These are phyloP conservation scores for Pseudomassariella vexata DNA, from an alignment of 2,329 filamentous ascomycete genomes.

Conservation along the genomic window DNA sequence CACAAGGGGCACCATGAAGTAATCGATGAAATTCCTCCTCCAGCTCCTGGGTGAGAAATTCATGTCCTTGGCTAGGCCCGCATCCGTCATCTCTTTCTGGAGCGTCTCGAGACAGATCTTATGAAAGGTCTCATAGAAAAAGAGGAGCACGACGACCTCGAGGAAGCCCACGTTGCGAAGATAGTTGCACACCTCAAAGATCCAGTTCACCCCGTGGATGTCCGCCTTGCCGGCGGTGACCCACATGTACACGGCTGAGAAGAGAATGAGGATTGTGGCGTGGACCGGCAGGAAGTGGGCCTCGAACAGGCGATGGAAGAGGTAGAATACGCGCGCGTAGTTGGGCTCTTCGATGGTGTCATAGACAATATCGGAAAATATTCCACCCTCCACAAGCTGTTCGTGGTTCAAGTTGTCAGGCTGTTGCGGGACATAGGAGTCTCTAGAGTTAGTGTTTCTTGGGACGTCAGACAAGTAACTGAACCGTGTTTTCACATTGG, in stretches of 20 bases:
- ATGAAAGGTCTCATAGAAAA: conserved; percentile 65
- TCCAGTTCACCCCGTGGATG: conserved; percentile 48
- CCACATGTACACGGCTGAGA: conserved; percentile 54
- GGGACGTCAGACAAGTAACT: too few relatives aligned
- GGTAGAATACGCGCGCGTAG: conserved; percentile 50
- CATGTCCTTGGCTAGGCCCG: conserved; percentile 59
- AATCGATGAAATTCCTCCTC: conserved; percentile 54
- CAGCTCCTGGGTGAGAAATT: conserved; percentile 54
- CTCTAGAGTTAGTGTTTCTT: too few relatives aligned
- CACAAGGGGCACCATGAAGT: conserved; percentile 59
- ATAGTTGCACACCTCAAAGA: conserved; percentile 53
- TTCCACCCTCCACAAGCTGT: conserved; percentile 38
- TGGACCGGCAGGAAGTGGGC: conserved; percentile 67
- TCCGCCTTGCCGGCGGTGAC: conserved; percentile 45
- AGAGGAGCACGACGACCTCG: conserved; percentile 56
- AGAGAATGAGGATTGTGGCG: conserved; percentile 57
- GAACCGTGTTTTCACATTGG: too few relatives aligned
- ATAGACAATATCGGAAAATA: conserved; percentile 49
- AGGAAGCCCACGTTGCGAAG: conserved; percentile 57
- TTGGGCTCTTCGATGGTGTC: conserved; percentile 44
- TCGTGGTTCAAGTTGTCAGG: conserved; percentile 31
- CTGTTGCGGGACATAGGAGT: too few relatives aligned
- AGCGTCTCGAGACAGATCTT: conserved; percentile 52
- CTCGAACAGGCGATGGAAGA: conserved; percentile 67
- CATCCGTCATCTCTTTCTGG: conserved; percentile 62